Evolutionary conservation across 2,329 filamentous ascomycete genomes (phyloP), one percentile per base, ranked within the genome.

Genomic region (Verticillium klebahnii): DNA sequence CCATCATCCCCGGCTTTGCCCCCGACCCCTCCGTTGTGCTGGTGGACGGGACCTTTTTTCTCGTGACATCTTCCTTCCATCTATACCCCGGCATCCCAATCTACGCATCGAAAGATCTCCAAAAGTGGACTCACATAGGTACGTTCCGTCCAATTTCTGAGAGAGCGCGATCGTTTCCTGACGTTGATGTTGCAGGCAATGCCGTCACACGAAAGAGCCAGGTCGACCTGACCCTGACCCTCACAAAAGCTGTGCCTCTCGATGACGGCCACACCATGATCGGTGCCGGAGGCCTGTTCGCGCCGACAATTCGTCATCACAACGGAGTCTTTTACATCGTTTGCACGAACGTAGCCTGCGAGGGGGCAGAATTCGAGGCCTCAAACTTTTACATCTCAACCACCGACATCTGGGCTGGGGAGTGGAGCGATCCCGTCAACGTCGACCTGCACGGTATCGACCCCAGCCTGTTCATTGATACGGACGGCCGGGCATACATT

Each of bases 11-110:
- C 12, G 72, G 71, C 4, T 74, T 72, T 61, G 63, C 69, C 5
- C 70, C 72, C n/a, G 72, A 75, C 55, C 70, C 72, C 1, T 73
- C 71, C 5, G 62, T 69, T 19, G 65, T 71, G 3, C 64, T 67
- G 9, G 68, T 73, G 8, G 65, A 70, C 32, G 70, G 67, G 3
- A 69, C 67, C 0, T 74, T 67, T 64, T 74, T 70, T 59, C 67
- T 72, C 52, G 80, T 86, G 63, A 84, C 84, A 67, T 83, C 85
- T 2, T 82, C 83, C 12, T 85, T 86, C 66, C 86, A 86, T 67
- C 79, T 85, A 6, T 87, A 87, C 66, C 77, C 85, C 0, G 84
- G 85, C 23, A 73, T 78, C 0, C 80, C 82, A 56, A 73, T 72
- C 23, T 73, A 73, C 56, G 69, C 69, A 7, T 76, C 74, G 3